Evolutionary conservation across 1,139 yeast species (phyloP), one percentile per base, ranked within the genome.

Genomic region (Kazachstania sp.): DNA sequence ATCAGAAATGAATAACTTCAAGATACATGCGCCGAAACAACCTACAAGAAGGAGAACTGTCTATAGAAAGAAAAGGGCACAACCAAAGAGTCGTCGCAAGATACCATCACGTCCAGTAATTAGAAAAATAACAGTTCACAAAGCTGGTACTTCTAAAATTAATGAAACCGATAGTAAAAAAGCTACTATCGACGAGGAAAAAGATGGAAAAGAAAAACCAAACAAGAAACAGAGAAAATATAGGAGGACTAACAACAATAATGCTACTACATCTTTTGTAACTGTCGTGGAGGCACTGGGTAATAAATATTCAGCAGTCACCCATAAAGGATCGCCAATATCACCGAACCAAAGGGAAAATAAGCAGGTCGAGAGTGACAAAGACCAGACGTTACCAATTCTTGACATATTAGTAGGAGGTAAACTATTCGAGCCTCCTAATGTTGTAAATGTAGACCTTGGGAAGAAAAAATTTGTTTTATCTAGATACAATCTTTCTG

Each of bases 211-310:
- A 12, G 29, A 37, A 26, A 20, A 44, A 29, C 16, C 37, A 31
- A 44, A 32, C 13, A 43, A 41, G 34, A 43, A 29, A 31, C 46
- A 37, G 31, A 45, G 43, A 15, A 38, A 12, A 23, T n/a, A 29
- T 7, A 28, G 29, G 1, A 5, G 12, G 23, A 9, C 45, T 4
- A 35, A 19, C 13, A 34, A 44, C 28, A 38, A 30, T 18, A 34
- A 44, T 28, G 32, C 30, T 18, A 19, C 19, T 26, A 32, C 44
- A 19, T 49, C 51, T 3, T 61, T 58, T 43, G 50, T 53, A 2
- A 60, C 65, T 4, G 58, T 60, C n/a, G 49, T 62, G 6, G 65
- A 62, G 42, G 57, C 56, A 2, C 41, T 51, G 5, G 46, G 58
- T 15, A 41, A 49, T 32, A 47, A 41, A n/a, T 55, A 52, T 45